Base-by-base conservation (phyloP, 2,329 filamentous ascomycete species). In the Fonsecaea erecta region DNA sequence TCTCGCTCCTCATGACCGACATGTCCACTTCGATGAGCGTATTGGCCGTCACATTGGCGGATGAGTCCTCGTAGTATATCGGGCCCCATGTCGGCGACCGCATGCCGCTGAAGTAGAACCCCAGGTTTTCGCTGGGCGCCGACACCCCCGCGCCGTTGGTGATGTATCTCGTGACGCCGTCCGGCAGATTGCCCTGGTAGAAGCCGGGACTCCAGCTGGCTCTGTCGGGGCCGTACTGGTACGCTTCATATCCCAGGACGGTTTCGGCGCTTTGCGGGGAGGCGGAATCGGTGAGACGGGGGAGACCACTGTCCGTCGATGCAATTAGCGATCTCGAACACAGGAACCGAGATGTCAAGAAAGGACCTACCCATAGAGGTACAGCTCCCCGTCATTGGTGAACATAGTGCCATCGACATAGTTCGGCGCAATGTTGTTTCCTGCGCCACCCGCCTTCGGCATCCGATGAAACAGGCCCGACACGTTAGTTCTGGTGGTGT, bases 81-180 rank as follows among this genome's bases (percentile, higher is more conserved):
- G 80, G 76, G 0, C 85, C 86, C 71, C 78, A 82, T 12, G 76
- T 75, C 0, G 79, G 74, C 0, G 85, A 81, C 14, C 79, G 83
- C 74, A 89, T 77, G 0, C 90, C 90, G 0, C 86, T 85, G 68
- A 92, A 90, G 70, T 91, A 91, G 79, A 86, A 92, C 0, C 87
- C 88, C 69, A 87, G 82, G 68, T 90, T 88, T 74, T 92, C 89
- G 0, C 88, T 90, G 0, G 89, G 88, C 0, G 85, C 86, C 51
- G 81, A 90, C 11, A 82, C 87, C 0, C 82, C 84, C 1, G 84
- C 89, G 18, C 90, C 89, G 68, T 84, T 86, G 0, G 88, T 85
- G 24, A 91, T 71, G 70, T 89, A 90, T 55, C 85, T 81, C 21
- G 84, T 90, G 4, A 89, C 73, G 6, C 72, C 75, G 2, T 76